phyloP scores from a whole-genome alignment of 441 rosid species.

The Mallotus repandus region DNA sequence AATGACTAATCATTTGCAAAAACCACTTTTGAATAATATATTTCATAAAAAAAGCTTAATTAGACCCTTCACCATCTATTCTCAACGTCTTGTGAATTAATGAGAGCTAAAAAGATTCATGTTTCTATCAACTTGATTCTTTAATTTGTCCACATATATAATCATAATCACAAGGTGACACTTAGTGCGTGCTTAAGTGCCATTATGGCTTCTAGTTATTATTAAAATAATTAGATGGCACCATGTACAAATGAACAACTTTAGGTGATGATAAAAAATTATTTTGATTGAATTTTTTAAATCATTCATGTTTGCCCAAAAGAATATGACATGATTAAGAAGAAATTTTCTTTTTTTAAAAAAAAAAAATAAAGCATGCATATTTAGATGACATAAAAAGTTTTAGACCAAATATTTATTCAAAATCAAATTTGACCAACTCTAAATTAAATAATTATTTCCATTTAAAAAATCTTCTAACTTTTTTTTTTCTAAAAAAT shows the following conservation, averaged over 20 bases:
- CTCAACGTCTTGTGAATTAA: not conserved
- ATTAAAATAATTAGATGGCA: not conserved
- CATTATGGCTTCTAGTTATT: not conserved
- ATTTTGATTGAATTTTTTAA: too few species aligned
- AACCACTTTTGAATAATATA: not conserved
- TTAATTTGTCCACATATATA: not conserved
- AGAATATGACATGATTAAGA: too few species aligned
- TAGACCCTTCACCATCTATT: conserved; percentile 6
- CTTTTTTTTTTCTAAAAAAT: too few species aligned
- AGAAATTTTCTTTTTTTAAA: too few species aligned
- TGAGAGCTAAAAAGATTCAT: not conserved
- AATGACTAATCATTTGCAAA: not conserved
- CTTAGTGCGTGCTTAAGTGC: not conserved
- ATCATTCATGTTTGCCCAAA: too few species aligned
- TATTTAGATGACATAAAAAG: too few species aligned
- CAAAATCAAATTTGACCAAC: too few species aligned
- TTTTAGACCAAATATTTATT: too few species aligned
- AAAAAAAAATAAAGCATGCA: too few species aligned
- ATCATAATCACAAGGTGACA: not conserved
- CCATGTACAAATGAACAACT: not conserved
- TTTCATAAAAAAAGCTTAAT: not conserved
- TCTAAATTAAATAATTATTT: too few species aligned
- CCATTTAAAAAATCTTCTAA: too few species aligned
- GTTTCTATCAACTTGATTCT: not conserved
- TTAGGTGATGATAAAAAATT: too few species aligned